phyloP scores from a whole-genome alignment of 306 rosid species.

The Luffa aegyptiaca region DNA sequence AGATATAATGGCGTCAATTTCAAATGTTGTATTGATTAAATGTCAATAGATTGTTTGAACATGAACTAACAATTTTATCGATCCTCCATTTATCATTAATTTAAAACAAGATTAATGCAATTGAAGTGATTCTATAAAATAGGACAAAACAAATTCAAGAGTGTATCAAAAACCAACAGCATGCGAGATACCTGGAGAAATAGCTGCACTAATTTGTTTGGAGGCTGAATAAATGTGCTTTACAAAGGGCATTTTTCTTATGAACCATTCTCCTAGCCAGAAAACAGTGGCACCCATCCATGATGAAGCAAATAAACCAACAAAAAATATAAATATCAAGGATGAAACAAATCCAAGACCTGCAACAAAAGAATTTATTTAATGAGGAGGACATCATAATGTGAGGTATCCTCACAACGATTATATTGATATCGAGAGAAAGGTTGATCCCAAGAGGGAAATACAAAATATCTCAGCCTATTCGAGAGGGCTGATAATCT shows the following conservation, averaged over 20 bases:
- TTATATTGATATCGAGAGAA: no score
- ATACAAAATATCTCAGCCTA: no score
- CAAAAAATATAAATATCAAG: constrained; percentile 23
- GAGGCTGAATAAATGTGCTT: constrained; percentile 48
- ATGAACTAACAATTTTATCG: background rate
- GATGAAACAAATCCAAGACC: constrained; percentile 46
- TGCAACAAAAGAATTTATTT: constrained; percentile 17
- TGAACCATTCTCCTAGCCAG: constrained; percentile 43
- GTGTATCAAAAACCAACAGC: background rate
- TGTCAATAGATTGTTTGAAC: background rate
- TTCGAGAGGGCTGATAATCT: no score
- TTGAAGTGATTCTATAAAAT: background rate
- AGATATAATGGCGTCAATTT: background rate
- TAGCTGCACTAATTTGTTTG: constrained; percentile 45
- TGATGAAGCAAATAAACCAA: constrained; percentile 45
- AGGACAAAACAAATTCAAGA: background rate
- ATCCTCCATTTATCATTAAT: background rate
- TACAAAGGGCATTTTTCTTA: constrained; percentile 43
- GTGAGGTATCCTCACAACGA: no score
- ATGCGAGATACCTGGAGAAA: constrained; percentile 31
- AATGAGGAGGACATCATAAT: background rate
- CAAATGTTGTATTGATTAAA: background rate
- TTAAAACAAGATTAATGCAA: background rate
- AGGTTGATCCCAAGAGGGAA: no score
- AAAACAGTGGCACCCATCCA: constrained; percentile 51